These are phyloP conservation scores for Phytophthora kernoviae DNA, from an alignment of 352 stramenopile species.

Conservation along the genomic window DNA sequence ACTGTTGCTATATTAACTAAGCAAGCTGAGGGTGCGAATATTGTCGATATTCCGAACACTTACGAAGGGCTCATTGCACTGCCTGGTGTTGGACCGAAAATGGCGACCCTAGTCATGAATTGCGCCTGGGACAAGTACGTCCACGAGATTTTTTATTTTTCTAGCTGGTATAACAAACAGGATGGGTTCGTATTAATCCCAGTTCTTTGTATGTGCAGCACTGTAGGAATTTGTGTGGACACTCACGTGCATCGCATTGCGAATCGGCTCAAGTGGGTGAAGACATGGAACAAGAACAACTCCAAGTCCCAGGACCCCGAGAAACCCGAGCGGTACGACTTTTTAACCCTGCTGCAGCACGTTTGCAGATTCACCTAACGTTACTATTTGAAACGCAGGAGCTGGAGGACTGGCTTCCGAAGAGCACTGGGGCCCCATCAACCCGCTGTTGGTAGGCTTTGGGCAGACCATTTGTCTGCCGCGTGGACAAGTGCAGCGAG, in stretches of 20 bases:
- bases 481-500: constrained; percentile 64
- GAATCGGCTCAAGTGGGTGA: constrained; percentile 95
- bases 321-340: constrained; percentile 81
- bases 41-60: constrained; percentile 91
- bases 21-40: constrained; percentile 29
- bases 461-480: constrained; percentile 92
- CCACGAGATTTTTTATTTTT: background rate
- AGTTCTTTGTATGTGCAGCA: constrained; percentile 33
- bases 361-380: constrained; percentile 5
- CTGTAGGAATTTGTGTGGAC: constrained; percentile 95
- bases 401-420: constrained; percentile 95
- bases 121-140: constrained; percentile 89
- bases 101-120: constrained; percentile 96
- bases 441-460: constrained; percentile 95
- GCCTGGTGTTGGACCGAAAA: constrained; percentile 96
- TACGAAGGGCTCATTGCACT: constrained; percentile 91
- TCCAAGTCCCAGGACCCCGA: constrained; percentile 89
- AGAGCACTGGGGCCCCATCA: constrained; percentile 91
- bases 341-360: background rate
- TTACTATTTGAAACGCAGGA: constrained; percentile 44
- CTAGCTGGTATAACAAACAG: background rate
- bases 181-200: background rate
- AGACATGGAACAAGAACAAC: constrained; percentile 86
- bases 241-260: constrained; percentile 98
- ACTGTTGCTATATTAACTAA: constrained; percentile 56